Base-by-base conservation (phyloP, 768 basidiomycete genomes). In the Leccinum subgranulosum region DNA sequence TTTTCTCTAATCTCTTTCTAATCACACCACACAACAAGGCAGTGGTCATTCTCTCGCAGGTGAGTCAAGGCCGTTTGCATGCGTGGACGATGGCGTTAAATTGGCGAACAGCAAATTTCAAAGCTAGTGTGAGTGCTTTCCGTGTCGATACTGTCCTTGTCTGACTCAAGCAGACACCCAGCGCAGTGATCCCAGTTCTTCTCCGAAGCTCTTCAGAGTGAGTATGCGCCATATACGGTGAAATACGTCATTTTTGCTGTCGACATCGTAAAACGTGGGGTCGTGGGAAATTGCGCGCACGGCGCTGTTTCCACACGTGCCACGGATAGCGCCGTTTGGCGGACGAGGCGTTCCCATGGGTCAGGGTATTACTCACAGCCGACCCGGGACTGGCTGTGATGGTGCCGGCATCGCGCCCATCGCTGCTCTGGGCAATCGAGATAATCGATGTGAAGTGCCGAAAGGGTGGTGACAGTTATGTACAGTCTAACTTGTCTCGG, bases 191-290 rank as follows among this genome's bases (percentile, higher is more conserved):
- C 27, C 29, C 33, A 36, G 27, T 51, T 31, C 11, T 45, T 12
- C 43, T 45, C 17, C 19, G 49, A 51, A 58, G 52, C 23, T 25
- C 45, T 33, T 52, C 46, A 68, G 53, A 54, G 70, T 67, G 64
- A 72, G 70, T 71, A 12, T 43, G 43, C 60, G 14, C 19, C 36
- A 41, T 49, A 41, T 43, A 46, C 34, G 36, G 52, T 45, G n/a
- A 47, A 58, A 60, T 68, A 72, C 73, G 65, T 69, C 66, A 74
- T 62, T 60, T 31, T 63, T 33, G 29, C 54, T 58, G 55, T 73
- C 51, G 66, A 67, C 74, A 58, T 61, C 65, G 75, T 64, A 66
- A 75, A 77, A 75, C 74, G 75, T 75, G 74, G 75, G 66, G 66
- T 63, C 75, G 74, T 75, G 74, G 64, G 74, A 77, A 69, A 57